These are phyloP conservation scores for Bacterosira constricta DNA, from an alignment of 108 stramenopile genomes.

Conservation along the genomic window DNA sequence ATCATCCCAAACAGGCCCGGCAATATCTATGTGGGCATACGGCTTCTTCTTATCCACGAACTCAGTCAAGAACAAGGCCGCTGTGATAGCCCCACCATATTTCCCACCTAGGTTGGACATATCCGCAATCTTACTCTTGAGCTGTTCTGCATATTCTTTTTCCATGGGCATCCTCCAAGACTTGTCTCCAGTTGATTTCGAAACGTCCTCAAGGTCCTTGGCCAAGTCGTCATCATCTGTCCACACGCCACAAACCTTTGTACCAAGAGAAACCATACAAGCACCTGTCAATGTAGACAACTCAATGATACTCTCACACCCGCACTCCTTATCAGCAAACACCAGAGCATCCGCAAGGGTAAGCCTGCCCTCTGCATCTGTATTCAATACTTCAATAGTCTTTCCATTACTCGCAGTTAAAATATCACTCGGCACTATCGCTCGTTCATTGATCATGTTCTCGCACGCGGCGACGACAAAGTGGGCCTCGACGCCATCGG, in stretches of 20 bases:
- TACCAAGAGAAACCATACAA: slow-evolving; percentile 84
- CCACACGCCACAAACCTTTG: slow-evolving; percentile 83
- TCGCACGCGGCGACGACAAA: slow-evolving; percentile 92
- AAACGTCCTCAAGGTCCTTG: slow-evolving; percentile 72
- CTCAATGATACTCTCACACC: slow-evolving; percentile 92
- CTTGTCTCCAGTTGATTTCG: slow-evolving; percentile 89
- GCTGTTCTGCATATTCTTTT: slow-evolving; percentile 76
- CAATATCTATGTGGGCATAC: slow-evolving; percentile 89
- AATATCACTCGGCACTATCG: slow-evolving; percentile 92
- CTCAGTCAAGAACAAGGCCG: slow-evolving; percentile 84
- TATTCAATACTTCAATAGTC: slow-evolving; percentile 96
- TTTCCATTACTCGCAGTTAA: slow-evolving; percentile 97
- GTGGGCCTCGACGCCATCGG: slow-evolving; percentile 89
- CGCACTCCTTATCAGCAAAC: slow-evolving; percentile 93
- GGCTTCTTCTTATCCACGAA: slow-evolving; percentile 91
- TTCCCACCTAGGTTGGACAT: slow-evolving; percentile 75
- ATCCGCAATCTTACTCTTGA: slow-evolving; percentile 90
- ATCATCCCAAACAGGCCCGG: slow-evolving; percentile 95
- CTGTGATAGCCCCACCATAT: slow-evolving; percentile 92
- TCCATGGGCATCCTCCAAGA: slow-evolving; percentile 91
- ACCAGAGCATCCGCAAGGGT: slow-evolving; percentile 98
- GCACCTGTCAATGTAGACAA: slow-evolving; percentile 94
- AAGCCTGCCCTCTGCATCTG: slow-evolving; percentile 97
- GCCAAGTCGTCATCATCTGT: slow-evolving; percentile 89
- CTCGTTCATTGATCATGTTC: slow-evolving; percentile 96